These are phyloP conservation scores for Waltergamsia citrina DNA, from an alignment of 2,329 filamentous ascomycete genomes.

Conservation along the genomic window DNA sequence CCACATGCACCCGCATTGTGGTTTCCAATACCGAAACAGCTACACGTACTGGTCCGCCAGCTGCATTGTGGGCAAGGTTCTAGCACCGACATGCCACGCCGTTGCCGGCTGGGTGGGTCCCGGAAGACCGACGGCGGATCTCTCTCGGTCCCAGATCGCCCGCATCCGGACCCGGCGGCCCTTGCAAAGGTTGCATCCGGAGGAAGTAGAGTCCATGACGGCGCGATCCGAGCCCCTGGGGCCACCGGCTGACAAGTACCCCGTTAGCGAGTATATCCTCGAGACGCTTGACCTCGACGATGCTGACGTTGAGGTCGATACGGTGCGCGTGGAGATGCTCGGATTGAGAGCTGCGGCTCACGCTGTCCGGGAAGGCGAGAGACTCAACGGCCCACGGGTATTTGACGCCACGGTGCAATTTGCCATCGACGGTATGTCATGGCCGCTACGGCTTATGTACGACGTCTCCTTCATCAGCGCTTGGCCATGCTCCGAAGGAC, in stretches of 20 bases:
- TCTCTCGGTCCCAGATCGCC: conserved; percentile 60
- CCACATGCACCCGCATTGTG: conserved; percentile 58
- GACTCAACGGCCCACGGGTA: conserved; percentile 25
- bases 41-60: conserved; percentile 70
- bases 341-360: conserved; percentile 34
- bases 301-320: conserved; percentile 42
- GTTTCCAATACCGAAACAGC: conserved; percentile 65
- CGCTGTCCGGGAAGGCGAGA: conserved; percentile 5
- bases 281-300: conserved; percentile 46
- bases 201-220: conserved; percentile 56
- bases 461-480: conserved; percentile 59
- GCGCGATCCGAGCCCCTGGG: conserved; percentile 62
- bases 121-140: conserved; percentile 56
- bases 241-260: conserved; percentile 50
- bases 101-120: conserved; percentile 69
- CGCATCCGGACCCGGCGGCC: conserved; percentile 53
- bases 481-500: conserved; percentile 53
- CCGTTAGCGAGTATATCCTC: conserved; percentile 58
- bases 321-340: conserved; percentile 61
- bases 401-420: conserved; percentile 56
- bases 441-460: conserved; percentile 52
- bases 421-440: conserved; percentile 52
- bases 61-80: conserved; percentile 66
- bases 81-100: conserved; percentile 61
- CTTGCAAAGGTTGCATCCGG: conserved; percentile 43